These are phyloP conservation scores for Sophora flavescens DNA, from an alignment of 306 rosid genomes.

Conservation along the genomic window DNA sequence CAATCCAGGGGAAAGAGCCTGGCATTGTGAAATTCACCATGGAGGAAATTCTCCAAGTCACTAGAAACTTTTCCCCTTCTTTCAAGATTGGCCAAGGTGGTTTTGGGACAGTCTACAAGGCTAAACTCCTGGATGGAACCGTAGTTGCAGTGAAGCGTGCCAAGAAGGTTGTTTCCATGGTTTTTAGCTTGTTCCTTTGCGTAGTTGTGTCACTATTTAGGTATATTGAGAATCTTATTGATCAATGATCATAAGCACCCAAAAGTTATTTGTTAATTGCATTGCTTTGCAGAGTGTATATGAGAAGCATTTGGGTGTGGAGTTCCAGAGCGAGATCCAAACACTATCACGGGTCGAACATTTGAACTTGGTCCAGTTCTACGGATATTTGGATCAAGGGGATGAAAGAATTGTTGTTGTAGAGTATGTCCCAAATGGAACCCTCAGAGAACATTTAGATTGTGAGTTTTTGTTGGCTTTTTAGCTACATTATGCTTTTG, in stretches of 20 bases:
- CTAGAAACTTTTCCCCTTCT: conserved; percentile 85
- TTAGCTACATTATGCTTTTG: not conserved
- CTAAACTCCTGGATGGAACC: conserved; percentile 75
- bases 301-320: conserved; percentile 82
- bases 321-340: conserved; percentile 88
- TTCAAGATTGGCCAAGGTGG: conserved; percentile 96
- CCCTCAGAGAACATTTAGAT: conserved; percentile 92
- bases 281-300: conserved; percentile 67
- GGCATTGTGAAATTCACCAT: conserved; percentile 66
- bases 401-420: conserved; percentile 85
- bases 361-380: conserved; percentile 83
- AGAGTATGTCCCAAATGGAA: conserved; percentile 94
- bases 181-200: not conserved
- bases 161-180: conserved; percentile 71
- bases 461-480: conserved; percentile 64
- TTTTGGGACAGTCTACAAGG: conserved; percentile 89
- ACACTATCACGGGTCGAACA: conserved; percentile 88
- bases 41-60: conserved; percentile 75
- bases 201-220: conserved; percentile 25
- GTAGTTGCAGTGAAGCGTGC: conserved; percentile 90
- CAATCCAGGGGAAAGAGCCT: conserved; percentile 61
- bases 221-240: conserved; percentile 32
- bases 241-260: not conserved
- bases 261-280: conserved; percentile 21
- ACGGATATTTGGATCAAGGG: conserved; percentile 75